Evolutionary conservation across 495 filamentous ascomycete species (phyloP), one percentile per base, ranked within the genome.

Genomic region (Tuber magnatum): DNA sequence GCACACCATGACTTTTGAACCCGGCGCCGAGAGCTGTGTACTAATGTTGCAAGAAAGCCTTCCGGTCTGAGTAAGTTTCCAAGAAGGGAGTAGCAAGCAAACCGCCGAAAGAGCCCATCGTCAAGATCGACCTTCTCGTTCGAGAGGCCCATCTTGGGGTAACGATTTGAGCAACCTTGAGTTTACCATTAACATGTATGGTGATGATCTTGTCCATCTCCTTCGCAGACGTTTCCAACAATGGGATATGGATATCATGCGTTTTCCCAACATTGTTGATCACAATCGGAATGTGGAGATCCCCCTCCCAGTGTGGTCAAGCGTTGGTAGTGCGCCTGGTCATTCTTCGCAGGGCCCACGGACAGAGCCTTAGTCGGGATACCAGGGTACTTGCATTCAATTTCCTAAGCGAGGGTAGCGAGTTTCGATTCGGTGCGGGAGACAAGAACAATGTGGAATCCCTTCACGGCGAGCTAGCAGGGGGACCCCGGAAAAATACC

Each of bases 1-100:
- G 89, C 43, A 99, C 89, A 72, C 92, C 91, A 78, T 92, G 85
- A 1, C 88, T 88, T 77, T 90, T 89, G 39, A 98, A 87, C 84
- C 98, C 96, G 20, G 92, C 86, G 41, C 90, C 92, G 3, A 99
- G 88, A 56, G 96, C 89, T 3, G 89, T 90, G 69, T 92, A 97
- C 96, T 96, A 99, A 83, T 96, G 90, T 84, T 97, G 94, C 74
- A 99, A 88, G 88, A 99, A 99, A 38, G 96, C 94, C 86, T 99
- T 99, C 88, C 90, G 92, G 74, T 95, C 96, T 75, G 92, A 96
- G 88, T 99, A 99, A 10, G 94, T 97, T 32, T 96, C 95, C 24
- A 99, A 89, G 40, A 96, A 89, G 2, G 95, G 96, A 3, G 93
- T 97, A 28, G 96, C 95, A 75, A 95, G 86, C 75, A 93, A 88